Evolutionary conservation across 805 yeast species (phyloP), one percentile per base, ranked within the genome.

Genomic region (Myxozyma udenii): DNA sequence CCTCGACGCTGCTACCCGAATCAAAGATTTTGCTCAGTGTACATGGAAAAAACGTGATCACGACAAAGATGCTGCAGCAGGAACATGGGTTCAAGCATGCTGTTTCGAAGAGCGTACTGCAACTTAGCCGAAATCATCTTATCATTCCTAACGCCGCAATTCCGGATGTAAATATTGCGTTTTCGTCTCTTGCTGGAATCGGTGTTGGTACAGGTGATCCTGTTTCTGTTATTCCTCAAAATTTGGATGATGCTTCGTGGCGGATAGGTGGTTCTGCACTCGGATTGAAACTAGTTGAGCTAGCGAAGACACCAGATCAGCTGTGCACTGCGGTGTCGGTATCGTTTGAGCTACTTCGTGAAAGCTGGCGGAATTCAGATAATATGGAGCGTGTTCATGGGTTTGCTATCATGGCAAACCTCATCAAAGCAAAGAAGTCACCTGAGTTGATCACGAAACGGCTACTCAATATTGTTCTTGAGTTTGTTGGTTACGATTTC

Each of bases 381-480:
- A 87, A 83, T 53, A 78, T 84, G 62, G 87, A 82, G 58, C 70
- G 74, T 16, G 69, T 72, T 2, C 77, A 76, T 57, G 89, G 89
- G 0, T 85, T 80, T 60, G 79, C 79, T 23, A 73, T 83, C 2
- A 62, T 85, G 1, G 75, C 78, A 0, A 75, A 83, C 0, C 62
- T 85, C 6, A 61, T 84, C 24, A 77, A 75, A 37, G 68, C 74
- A 24, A 80, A 79, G 61, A 73, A 70, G 55, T 62, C 61, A 3
- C 57, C 61, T 46, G 66, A 48, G 48, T 65, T 44, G 55, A 60
- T 24, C 32, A 57, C 23, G 4, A 57, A 78, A n/a, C 74, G 73
- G 18, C 67, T 81, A 2, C 61, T 84, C 12, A 77, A 78, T 46
- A 49, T 74, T 2, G 67, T 85, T 19, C 63, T 84, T 5, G 69